A percentile compares a stretch with the other conserved stretches of the same genome.
Evolutionary conservation across 805 yeast species (phyloP).

Genomic region (Nakazawaea wickerhamii): DNA sequence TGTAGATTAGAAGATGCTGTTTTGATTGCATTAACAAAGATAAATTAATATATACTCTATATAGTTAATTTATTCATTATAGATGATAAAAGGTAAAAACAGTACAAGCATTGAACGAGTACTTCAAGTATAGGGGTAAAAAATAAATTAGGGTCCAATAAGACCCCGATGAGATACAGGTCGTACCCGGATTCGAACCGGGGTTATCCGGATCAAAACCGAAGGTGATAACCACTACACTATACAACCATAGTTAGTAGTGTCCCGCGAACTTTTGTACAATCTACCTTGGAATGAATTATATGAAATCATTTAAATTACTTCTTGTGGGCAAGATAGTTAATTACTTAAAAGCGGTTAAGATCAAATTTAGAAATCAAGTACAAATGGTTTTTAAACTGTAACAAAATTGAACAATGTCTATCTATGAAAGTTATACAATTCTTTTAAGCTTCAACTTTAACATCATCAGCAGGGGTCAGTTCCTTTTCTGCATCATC

Average conservation of each 20-base stretch:
- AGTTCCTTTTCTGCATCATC: neutral
- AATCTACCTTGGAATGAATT: neutral
- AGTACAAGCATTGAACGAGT: no score
- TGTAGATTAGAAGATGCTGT: conserved; percentile 69
- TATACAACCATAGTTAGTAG: conserved; percentile 35
- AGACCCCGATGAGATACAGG: no score
- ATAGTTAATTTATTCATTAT: neutral
- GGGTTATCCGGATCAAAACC: conserved; percentile 67
- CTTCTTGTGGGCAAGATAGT: no score
- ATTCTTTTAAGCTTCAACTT: neutral
- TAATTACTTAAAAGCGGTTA: no score
- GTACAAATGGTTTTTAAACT: neutral
- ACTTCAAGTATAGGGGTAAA: no score
- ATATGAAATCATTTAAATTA: no score
- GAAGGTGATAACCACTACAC: conserved; percentile 58
- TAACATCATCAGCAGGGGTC: neutral
- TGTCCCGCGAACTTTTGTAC: no score
- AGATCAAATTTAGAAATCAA: no score
- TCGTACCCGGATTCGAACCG: conserved; percentile 86
- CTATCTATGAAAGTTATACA: neutral
- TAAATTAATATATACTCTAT: neutral
- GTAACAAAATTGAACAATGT: neutral
- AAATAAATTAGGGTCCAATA: no score
- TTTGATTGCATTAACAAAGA: conserved; percentile 47
- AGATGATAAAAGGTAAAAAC: no score